Base-by-base conservation (phyloP, 768 basidiomycete genomes). In the Mrakia gelida region DNA sequence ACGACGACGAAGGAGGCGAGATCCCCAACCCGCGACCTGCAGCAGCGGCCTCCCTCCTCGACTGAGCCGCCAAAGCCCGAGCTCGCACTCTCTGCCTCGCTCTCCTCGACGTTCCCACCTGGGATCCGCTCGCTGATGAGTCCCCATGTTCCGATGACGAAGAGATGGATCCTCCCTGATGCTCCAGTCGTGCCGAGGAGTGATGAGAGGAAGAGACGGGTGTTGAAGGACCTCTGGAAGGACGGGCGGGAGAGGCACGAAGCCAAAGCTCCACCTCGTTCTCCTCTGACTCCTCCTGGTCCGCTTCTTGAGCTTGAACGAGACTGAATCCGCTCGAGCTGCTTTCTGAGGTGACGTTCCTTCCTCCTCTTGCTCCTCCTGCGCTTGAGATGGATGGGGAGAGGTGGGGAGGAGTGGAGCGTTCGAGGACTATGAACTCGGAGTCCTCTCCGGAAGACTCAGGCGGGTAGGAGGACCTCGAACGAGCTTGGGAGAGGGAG, bases 11-110 rank as follows among this genome's bases (percentile, higher is more conserved):
- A 10, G 30, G 28, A 7, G 62, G 15, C 3, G 63, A 21, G 63
- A 21, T 30, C 62, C 54, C 54, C 16, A 28, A 8, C 30, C 13
- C 63, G 21, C 28, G 16, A 26, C 49, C 45, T 45, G 2, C 3
- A 18, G 45, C 28, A 13, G 45, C 41, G 6, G 45, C 71, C 11
- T 56, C 45, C 30, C 49, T 52, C 6, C 52, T 30, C 21, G 3
- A n/a, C 23, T 52, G 23, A 54, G 49, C 28, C 5, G 30, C 16
- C 3, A 15, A 10, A 15, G 45, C 71, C 16, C 52, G 71, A 45
- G 52, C 28, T 43, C 38, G 68, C 38, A 43, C 13, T 38, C 71
- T 72, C 71, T 45, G 63, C 32, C 63, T 65, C 63, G 63, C n/a
- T 21, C 63, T 30, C 30, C 71, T 34, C 7, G 71, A 32, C n/a